Conservation (phyloP, 257 asterid species). For the Nicotiana sylvestris region DNA sequence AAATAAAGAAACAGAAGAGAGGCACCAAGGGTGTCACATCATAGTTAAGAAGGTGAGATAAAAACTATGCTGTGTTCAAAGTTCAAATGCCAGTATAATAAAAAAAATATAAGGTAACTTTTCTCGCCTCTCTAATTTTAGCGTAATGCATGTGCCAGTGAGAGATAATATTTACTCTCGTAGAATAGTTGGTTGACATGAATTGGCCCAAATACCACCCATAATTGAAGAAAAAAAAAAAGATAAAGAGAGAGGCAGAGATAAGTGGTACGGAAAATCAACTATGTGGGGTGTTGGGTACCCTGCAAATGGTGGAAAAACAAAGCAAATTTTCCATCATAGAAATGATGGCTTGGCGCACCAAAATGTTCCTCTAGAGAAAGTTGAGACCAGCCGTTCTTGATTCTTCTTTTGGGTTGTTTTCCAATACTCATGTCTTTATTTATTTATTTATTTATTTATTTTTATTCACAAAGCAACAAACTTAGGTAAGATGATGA, state of each 20-base stretch:
- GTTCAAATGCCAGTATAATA: not conserved
- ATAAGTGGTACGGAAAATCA: not conserved
- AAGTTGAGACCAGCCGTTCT: constrained; percentile 4
- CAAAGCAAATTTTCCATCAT: not conserved
- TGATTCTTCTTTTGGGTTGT: constrained; percentile 7
- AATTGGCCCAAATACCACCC: not conserved
- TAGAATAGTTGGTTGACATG: no score
- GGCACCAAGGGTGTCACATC: not conserved
- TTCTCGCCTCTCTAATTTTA: no score
- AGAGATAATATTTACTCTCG: no score
- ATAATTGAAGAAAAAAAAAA: not conserved
- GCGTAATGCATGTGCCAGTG: no score
- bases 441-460: not conserved
- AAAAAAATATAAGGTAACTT: no score
- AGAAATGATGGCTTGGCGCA: constrained; percentile 13
- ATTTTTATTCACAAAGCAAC: not conserved
- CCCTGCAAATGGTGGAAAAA: constrained; percentile 1
- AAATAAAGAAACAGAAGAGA: not conserved
- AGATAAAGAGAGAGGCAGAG: not conserved
- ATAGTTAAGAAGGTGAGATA: not conserved
- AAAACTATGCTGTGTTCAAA: not conserved
- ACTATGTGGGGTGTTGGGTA: not conserved
- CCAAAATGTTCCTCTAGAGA: not conserved
- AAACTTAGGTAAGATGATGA: not conserved
- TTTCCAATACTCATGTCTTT: not conserved